Conservation (phyloP, 176 grass and related monocot genomes). For the Lolium perenne region DNA sequence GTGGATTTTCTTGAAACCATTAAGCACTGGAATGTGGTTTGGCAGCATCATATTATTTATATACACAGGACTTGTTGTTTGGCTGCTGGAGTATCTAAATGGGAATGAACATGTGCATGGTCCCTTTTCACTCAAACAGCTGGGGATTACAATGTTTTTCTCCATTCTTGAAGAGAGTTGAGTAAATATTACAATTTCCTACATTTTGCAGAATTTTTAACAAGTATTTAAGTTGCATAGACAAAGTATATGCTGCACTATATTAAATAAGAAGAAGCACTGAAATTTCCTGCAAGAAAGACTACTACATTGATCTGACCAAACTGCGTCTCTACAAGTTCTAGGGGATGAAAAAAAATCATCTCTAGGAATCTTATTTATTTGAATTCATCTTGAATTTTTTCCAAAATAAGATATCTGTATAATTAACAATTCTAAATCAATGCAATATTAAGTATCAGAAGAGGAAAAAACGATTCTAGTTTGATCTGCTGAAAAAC, state of each 20-base stretch:
- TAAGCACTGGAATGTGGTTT: conserved; percentile 42
- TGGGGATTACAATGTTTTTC: conserved; percentile 30
- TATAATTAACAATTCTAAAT: not conserved
- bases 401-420: not conserved
- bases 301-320: not conserved
- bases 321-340: not conserved
- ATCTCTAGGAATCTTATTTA: not conserved
- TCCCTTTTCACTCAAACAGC: conserved; percentile 21
- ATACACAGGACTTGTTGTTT: conserved; percentile 54
- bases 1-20: conserved; percentile 54
- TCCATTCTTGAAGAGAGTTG: conserved; percentile 38
- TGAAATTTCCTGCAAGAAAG: not conserved
- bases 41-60: conserved; percentile 44
- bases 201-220: not conserved
- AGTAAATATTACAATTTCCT: conserved; percentile 35
- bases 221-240: conserved; percentile 24
- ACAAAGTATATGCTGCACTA: not conserved
- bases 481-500: not conserved
- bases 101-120: not conserved
- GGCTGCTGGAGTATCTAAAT: conserved; percentile 42
- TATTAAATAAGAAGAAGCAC: not conserved
- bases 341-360: not conserved
- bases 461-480: not conserved
- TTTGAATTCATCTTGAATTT: not conserved
- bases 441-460: not conserved